Base-by-base conservation (phyloP, 106 monocot species). In the Dendrobium catenatum region DNA sequence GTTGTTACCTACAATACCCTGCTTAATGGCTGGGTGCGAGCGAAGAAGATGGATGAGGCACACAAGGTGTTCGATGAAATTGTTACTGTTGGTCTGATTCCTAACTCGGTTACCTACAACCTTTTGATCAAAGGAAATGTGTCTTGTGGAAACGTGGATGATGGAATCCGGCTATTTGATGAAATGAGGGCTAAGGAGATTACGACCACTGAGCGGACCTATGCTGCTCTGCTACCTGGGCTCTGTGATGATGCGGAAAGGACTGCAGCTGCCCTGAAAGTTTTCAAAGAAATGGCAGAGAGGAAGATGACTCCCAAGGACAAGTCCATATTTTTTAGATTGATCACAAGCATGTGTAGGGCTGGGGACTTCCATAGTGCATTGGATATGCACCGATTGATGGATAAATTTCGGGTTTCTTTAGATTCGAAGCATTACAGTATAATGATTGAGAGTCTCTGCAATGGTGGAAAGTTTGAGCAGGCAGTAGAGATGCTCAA, bases 111-210 rank as follows among this genome's bases (percentile, higher is more conserved):
- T 42, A 87, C 87, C 22, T 99, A 99, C 85, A 93, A 91, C 41
- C 66, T 93, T 9, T 80, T 99, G 95, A 99, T 99, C 82, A 95
- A 95, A 78, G 99, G 99, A 11, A 89, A 89, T 61, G 85, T 91
- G 3, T 76, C 54, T 0, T 80, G 44, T 0, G 93, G 86, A 2
- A 85, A 72, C 80, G 83, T 89, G 61, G 95, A 87, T 47, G 87
- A 91, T 15, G 99, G 88, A 41, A 42, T 99, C 72, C 78, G 68
- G 54, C 9, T 95, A 74, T 99, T 91, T 68, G 79, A 49, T 0
- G 86, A 95, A 31, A 90, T 99, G 99, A 67, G 68, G 4, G 74
- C 55, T 64, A 95, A 93, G 68, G 91, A 88, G 18, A 81, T 93
- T 68, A 33, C 76, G 68, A 68, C 87, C 18, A 95, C 78, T 2